Percentiles rank a stretch among this genome's conserved stretches.
Conservation (phyloP, 805 yeast genomes). For the Metschnikowia arizonensis region DNA sequence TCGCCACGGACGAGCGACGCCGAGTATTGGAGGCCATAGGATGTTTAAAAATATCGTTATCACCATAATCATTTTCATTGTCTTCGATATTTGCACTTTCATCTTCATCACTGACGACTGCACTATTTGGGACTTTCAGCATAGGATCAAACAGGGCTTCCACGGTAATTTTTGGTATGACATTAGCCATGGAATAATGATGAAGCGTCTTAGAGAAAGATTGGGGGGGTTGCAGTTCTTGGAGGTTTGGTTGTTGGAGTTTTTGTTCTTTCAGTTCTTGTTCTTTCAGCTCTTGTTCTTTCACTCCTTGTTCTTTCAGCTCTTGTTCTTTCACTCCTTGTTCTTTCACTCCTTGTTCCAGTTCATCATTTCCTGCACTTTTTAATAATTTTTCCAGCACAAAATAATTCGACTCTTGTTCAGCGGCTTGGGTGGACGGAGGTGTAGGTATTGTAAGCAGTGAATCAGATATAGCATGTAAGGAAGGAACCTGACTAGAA, state of each 20-base stretch:
- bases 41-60: conserved; percentile 31
- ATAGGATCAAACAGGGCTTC: conserved; percentile 28
- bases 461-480: background rate
- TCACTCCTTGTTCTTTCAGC: no score
- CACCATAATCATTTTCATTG: conserved; percentile 16
- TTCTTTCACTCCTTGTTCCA: no score
- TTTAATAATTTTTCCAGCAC: no score
- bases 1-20: conserved; percentile 28
- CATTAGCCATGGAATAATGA: conserved; percentile 2
- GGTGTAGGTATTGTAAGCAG: conserved; percentile 2
- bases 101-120: conserved; percentile 10
- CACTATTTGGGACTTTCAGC: conserved; percentile 15
- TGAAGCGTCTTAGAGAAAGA: background rate
- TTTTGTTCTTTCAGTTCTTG: no score
- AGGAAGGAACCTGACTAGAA: conserved; percentile 14
- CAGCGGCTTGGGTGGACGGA: conserved; percentile 1
- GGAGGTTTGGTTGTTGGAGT: no score
- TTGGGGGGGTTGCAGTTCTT: no score
- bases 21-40: conserved; percentile 19
- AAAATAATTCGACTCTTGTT: no score
- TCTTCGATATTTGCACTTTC: conserved; percentile 17
- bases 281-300: no score
- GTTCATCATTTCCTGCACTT: no score
- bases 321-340: no score
- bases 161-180: background rate